Percentiles rank a stretch among this genome's conserved stretches.
These are phyloP conservation scores for Phytophthora citrophthora DNA, from an alignment of 352 stramenopile species.

Conservation along the genomic window DNA sequence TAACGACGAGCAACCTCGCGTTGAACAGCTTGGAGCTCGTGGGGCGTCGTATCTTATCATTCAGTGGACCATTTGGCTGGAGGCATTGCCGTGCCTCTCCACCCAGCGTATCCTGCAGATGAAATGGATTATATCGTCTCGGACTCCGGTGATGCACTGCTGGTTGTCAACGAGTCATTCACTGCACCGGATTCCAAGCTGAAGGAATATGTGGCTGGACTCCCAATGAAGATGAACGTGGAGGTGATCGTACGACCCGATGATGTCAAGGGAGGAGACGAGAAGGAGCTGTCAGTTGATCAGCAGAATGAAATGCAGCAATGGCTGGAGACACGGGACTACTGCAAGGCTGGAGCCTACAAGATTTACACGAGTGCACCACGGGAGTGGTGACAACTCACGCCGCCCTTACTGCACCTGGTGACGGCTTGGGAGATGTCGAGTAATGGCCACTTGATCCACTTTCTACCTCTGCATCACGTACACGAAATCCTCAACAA, in stretches of 20 bases:
- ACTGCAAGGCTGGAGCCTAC: conserved; percentile 40
- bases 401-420: conserved; percentile 69
- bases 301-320: conserved; percentile 32
- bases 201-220: conserved; percentile 28
- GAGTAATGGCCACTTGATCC: conserved; percentile 77
- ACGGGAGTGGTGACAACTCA: conserved; percentile 89
- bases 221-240: conserved; percentile 28
- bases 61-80: too few species aligned
- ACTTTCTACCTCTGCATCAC: conserved; percentile 92
- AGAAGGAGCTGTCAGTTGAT: conserved; percentile 13
- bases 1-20: too few species aligned
- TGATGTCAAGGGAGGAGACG: conserved; percentile 16
- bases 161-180: conserved; percentile 63
- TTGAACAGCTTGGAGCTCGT: too few species aligned
- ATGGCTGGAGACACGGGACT: conserved; percentile 39
- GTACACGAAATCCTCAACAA: conserved; percentile 91
- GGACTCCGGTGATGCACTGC: conserved; percentile 51
- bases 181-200: conserved; percentile 21
- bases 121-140: too few species aligned
- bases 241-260: conserved; percentile 33
- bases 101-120: too few species aligned
- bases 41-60: too few species aligned
- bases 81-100: too few species aligned
- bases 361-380: conserved; percentile 89
- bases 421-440: conserved; percentile 87